phyloP scores from a whole-genome alignment of 805 yeast species.

The Maudiozyma saulgeensis region DNA sequence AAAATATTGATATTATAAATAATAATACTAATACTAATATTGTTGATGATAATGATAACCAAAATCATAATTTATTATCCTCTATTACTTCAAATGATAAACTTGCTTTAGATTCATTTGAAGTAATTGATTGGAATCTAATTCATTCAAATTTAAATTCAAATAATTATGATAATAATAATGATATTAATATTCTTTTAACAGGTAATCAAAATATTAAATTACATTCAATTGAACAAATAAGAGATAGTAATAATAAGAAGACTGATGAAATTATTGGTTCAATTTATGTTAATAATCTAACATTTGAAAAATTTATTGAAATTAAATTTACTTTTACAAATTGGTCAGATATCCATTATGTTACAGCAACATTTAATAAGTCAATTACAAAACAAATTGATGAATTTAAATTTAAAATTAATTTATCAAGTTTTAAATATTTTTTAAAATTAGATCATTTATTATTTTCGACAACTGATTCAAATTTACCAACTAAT shows the following conservation, averaged over 20 bases:
- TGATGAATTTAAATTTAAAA: constrained; percentile 26
- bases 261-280: constrained; percentile 17
- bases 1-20: neutral
- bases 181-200: neutral
- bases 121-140: constrained; percentile 3
- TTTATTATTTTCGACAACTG: constrained; percentile 8
- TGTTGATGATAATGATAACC: neutral
- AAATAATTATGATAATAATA: neutral
- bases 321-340: constrained; percentile 28
- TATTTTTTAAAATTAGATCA: constrained; percentile 18
- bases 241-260: neutral
- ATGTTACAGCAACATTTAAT: constrained; percentile 21
- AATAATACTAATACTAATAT: neutral
- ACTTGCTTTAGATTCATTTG: constrained; percentile 2
- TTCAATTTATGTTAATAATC: constrained; percentile 22
- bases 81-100: neutral
- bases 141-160: neutral
- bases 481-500: neutral
- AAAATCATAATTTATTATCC: neutral
- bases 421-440: constrained; percentile 22
- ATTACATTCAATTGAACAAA: constrained; percentile 11
- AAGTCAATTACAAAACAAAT: constrained; percentile 18
- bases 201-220: constrained; percentile 7
- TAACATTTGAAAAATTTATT: constrained; percentile 27
- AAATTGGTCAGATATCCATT: constrained; percentile 26